Evolutionary conservation across 2,329 filamentous ascomycete genomes (phyloP).

Genomic region (Aspergillus texensis): DNA sequence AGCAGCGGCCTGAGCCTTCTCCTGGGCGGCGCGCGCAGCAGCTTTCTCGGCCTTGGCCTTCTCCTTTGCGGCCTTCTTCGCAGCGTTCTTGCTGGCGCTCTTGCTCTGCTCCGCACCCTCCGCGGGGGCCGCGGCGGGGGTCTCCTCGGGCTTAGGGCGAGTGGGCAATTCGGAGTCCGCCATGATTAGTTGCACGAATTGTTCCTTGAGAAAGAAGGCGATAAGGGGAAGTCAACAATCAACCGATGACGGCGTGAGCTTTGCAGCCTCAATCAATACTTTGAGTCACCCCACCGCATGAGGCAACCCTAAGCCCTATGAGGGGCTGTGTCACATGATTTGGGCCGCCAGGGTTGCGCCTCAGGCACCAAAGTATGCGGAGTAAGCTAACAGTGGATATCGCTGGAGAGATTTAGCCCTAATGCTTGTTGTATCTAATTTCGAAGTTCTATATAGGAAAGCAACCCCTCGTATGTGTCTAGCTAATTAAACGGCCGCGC

Average conservation of each 20-base stretch:
- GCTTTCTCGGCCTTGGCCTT: conserved; percentile 87
- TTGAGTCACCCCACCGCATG: conserved; percentile 37
- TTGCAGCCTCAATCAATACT: conserved; percentile 15
- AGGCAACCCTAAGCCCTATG: conserved; percentile 38
- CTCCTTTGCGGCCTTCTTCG: conserved; percentile 87
- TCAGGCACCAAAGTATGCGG: background rate
- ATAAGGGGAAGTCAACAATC: background rate
- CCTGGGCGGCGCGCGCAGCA: conserved; percentile 69
- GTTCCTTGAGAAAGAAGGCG: background rate
- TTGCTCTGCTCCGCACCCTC: conserved; percentile 39
- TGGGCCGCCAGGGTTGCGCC: background rate
- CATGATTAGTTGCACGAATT: conserved; percentile 28
- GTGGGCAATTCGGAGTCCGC: conserved; percentile 44
- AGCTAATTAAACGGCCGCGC: background rate
- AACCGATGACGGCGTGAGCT: conserved; percentile 3
- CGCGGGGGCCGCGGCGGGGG: conserved; percentile 29
- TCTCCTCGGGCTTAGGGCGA: conserved; percentile 44
- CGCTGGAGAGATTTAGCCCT: no score
- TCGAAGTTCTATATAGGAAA: background rate
- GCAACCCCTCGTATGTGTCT: background rate
- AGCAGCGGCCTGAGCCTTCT: conserved; percentile 68
- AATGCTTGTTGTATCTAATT: background rate
- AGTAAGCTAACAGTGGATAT: no score
- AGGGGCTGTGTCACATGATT: conserved; percentile 23
- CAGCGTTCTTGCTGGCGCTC: conserved; percentile 69